Evolutionary conservation across 139 green algal genomes (phyloP), one percentile per base, ranked within the genome.

Genomic region (Chlamydomonas sphaeroides): DNA sequence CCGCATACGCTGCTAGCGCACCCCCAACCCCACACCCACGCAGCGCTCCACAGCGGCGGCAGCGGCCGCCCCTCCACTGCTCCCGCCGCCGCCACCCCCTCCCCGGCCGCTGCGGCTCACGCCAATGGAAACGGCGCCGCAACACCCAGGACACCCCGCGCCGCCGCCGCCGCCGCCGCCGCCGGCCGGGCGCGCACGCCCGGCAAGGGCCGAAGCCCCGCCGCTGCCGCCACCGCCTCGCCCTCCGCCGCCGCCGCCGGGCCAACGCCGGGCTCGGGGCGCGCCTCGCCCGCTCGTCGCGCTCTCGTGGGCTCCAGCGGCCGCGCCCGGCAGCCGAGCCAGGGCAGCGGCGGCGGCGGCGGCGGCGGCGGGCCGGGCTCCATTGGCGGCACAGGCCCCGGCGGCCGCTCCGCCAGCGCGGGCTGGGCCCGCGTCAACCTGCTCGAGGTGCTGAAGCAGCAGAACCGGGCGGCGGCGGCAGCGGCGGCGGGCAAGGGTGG

Each of bases 401-500:
- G 17, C 63, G 63, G 33, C 1, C 63, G 63, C n/a, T 23, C 70
- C 35, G 28, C 26, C 10, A 79, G 72, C 38, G 39, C 56, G 10
- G 57, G 72, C 14, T 59, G 74, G 4, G 41, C 53, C 15, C 75
- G 75, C 25, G 30, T 51, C 15, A 82, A 82, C 62, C 75, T 82
- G 38, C 61, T 82, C 3, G 42, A 72, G 42, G 28, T n/a, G 32
- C 61, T 82, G 3, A 82, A 82, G 42, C 2, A 7, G 14, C 70
- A 78, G 51, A 23, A 61, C 14, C 28, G 5, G 32, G 32, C 17
- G 53, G 15, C 33, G 45, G 59, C 59, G n/a, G 59, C 59, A 35
- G 59, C 59, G 17, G 59, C 30, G n/a, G n/a, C 59, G 11, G 18
- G 21, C 20, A 62, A 18, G n/a, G 5, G n/a, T 38, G 4, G 59